Conservation (phyloP, 2,329 filamentous ascomycete genomes). For the Parastagonospora nodorum region DNA sequence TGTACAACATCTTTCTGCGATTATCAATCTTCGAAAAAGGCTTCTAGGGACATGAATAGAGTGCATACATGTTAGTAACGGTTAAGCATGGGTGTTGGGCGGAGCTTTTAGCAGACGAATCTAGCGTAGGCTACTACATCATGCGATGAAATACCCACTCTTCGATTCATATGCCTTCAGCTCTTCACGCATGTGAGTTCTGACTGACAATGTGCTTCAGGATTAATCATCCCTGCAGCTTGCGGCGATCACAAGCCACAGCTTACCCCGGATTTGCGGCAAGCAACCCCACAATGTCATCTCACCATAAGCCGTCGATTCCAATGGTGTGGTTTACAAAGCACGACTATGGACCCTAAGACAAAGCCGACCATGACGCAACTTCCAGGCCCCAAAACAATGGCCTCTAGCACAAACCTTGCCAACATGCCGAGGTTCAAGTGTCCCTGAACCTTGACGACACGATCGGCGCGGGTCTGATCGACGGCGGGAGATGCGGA, state of each 20-base stretch:
- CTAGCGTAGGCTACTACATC: not conserved
- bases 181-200: not conserved
- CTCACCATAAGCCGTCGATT: too few species aligned
- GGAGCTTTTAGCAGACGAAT: not conserved
- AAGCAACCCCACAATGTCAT: too few species aligned
- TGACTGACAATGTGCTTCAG: not conserved
- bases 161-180: not conserved
- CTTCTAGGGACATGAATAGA: constrained; percentile 14
- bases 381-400: too few species aligned
- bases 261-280: too few species aligned
- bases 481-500: not conserved
- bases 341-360: too few species aligned
- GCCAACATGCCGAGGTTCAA: too few species aligned
- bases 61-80: constrained; percentile 9
- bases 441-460: not conserved
- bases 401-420: too few species aligned
- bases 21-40: constrained; percentile 1
- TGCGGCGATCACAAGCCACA: not conserved
- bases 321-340: too few species aligned
- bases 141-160: constrained; percentile 6
- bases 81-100: constrained; percentile 7
- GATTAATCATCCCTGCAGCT: not conserved
- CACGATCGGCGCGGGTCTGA: not conserved
- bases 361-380: too few species aligned
- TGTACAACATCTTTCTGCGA: constrained; percentile 5